Conservation (phyloP, 1,284 basidiomycete species). For the Ustilago tritici region DNA sequence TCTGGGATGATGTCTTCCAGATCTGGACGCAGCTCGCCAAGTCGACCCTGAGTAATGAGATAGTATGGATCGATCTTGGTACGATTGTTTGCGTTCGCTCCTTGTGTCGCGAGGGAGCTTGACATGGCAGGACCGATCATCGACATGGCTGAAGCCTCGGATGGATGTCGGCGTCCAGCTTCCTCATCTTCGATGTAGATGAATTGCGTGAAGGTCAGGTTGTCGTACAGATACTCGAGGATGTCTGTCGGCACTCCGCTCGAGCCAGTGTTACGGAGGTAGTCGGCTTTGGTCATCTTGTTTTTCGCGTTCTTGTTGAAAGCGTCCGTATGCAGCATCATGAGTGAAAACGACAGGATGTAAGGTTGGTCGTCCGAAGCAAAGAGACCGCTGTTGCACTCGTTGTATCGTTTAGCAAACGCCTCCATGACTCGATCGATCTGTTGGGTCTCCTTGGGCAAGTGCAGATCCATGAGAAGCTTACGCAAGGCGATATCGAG, state of each 20-base stretch:
- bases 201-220: constrained; percentile 91
- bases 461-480: constrained; percentile 87
- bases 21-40: constrained; percentile 76
- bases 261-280: constrained; percentile 68
- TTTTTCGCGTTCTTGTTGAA: constrained; percentile 98
- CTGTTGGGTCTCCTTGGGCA: constrained; percentile 96
- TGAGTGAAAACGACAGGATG: constrained; percentile 94
- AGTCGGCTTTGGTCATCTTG: constrained; percentile 80
- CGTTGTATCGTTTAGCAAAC: constrained; percentile 85
- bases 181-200: constrained; percentile 87
- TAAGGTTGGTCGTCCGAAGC: constrained; percentile 83
- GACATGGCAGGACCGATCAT: constrained; percentile 10
- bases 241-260: constrained; percentile 88
- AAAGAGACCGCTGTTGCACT: constrained; percentile 87
- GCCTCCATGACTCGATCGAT: constrained; percentile 97
- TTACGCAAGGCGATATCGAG: constrained; percentile 92
- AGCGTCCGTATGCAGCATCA: constrained; percentile 98
- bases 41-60: constrained; percentile 81
- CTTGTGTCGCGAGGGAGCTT: constrained; percentile 21
- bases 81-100: constrained; percentile 61
- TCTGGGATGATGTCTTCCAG: constrained; percentile 56
- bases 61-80: constrained; percentile 89
- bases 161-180: constrained; percentile 29
- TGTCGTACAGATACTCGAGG: constrained; percentile 96
- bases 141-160: constrained; percentile 33